phyloP scores from a whole-genome alignment of 768 basidiomycete genomes.

The Erythrobasidium yunnanense region DNA sequence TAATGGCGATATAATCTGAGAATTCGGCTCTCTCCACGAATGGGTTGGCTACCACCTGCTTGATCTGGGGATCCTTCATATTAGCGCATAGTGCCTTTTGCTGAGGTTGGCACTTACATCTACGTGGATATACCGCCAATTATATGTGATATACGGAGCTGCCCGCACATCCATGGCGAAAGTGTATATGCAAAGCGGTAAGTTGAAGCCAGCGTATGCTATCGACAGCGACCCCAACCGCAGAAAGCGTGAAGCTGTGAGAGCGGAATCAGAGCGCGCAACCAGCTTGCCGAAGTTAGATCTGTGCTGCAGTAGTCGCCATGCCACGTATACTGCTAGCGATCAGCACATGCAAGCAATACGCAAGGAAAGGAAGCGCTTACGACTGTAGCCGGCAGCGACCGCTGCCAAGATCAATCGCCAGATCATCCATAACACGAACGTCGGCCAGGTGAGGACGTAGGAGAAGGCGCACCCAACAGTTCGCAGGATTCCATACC shows the following conservation, averaged over 20 bases:
- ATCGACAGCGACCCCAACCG: slow-evolving; percentile 21
- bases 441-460: slow-evolving; percentile 19
- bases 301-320: slow-evolving; percentile 21
- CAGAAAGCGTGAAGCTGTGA: slow-evolving; percentile 28
- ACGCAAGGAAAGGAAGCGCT: not conserved
- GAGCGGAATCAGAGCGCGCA: slow-evolving; percentile 11
- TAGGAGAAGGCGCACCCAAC: slow-evolving; percentile 9
- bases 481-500: slow-evolving; percentile 6
- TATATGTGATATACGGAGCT: slow-evolving; percentile 5
- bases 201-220: slow-evolving; percentile 17
- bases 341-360: not conserved
- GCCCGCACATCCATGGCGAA: not conserved
- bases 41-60: not conserved
- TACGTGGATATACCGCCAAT: slow-evolving; percentile 14
- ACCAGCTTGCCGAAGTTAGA: slow-evolving; percentile 28
- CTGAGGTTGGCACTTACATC: slow-evolving; percentile 1
- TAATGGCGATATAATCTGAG: not conserved
- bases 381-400: slow-evolving; percentile 15
- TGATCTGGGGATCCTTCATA: not conserved
- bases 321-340: slow-evolving; percentile 22
- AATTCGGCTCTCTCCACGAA: not conserved
- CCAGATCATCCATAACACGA: slow-evolving; percentile 21
- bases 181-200: slow-evolving; percentile 21
- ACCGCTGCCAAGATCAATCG: slow-evolving; percentile 12
- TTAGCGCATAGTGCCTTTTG: not conserved